Percentiles rank a stretch among this genome's conserved stretches.
These are phyloP conservation scores for Penicillium sp. DNA, from an alignment of 2,329 filamentous ascomycete genomes.

Conservation along the genomic window DNA sequence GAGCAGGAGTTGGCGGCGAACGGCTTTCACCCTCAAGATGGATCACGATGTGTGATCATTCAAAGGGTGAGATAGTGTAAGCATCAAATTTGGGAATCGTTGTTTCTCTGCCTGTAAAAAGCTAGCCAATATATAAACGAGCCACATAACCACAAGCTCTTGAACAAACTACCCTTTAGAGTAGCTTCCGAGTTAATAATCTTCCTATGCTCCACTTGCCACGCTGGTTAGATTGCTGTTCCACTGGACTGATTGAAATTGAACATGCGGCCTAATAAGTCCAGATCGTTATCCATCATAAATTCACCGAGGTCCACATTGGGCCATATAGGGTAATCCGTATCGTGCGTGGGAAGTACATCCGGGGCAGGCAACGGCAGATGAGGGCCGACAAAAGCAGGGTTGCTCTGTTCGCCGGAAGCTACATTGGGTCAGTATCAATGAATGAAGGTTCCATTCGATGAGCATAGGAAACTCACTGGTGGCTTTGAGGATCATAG, in stretches of 20 bases:
- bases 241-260: slow-evolving; percentile 2
- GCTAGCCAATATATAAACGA: not conserved
- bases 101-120: not conserved
- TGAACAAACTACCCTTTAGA: not conserved
- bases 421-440: not conserved
- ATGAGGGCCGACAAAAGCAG: not conserved
- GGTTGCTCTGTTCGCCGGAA: not conserved
- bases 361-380: not conserved
- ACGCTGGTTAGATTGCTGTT: not conserved
- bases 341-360: not conserved
- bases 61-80: not conserved
- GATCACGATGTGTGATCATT: slow-evolving; percentile 25
- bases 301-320: slow-evolving; percentile 11
- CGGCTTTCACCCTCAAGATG: slow-evolving; percentile 22
- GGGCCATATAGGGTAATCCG: slow-evolving; percentile 1
- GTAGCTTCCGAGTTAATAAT: not conserved
- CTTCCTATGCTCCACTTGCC: not conserved
- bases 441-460: not conserved
- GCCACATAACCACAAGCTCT: not conserved
- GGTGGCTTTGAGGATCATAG: slow-evolving; percentile 15
- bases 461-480: not conserved
- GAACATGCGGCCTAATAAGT: slow-evolving; percentile 7
- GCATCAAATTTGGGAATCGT: not conserved
- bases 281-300: slow-evolving; percentile 11
- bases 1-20: slow-evolving; percentile 16